Percentiles rank a stretch among this genome's conserved stretches.
Evolutionary conservation across 2,329 filamentous ascomycete species (phyloP).

Genomic region (Diaporthe eres): DNA sequence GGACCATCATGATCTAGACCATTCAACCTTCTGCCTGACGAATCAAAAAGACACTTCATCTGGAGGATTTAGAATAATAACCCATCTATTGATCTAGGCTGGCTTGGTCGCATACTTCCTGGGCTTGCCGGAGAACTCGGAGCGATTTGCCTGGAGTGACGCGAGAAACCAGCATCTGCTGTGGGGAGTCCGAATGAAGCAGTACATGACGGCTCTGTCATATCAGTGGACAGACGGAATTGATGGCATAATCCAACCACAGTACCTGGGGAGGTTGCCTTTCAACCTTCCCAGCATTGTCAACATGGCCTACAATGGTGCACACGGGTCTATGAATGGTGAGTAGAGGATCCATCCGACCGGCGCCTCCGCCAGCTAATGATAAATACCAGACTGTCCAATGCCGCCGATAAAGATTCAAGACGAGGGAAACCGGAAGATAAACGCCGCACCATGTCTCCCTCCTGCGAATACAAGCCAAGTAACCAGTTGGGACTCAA

Average conservation of each 20-base stretch:
- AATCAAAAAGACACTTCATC: neutral
- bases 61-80: neutral
- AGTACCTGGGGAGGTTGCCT: neutral
- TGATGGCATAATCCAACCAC: neutral
- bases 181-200: conserved; percentile 25
- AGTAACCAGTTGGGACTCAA: conserved; percentile 22
- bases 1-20: neutral
- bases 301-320: conserved; percentile 29
- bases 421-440: neutral
- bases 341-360: neutral
- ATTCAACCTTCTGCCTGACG: neutral
- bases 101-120: conserved; percentile 13
- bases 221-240: conserved; percentile 23
- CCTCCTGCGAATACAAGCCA: conserved; percentile 16
- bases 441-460: neutral
- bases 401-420: neutral
- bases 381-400: neutral
- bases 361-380: neutral
- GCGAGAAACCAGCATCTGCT: conserved; percentile 4
- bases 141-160: conserved; percentile 24
- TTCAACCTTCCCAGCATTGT: conserved; percentile 18
- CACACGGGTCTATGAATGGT: conserved; percentile 20
- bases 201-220: conserved; percentile 17
- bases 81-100: neutral
- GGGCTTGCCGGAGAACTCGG: conserved; percentile 9